Evolutionary conservation across 2,329 filamentous ascomycete species (phyloP).

Genomic region (Nemania diffusa): DNA sequence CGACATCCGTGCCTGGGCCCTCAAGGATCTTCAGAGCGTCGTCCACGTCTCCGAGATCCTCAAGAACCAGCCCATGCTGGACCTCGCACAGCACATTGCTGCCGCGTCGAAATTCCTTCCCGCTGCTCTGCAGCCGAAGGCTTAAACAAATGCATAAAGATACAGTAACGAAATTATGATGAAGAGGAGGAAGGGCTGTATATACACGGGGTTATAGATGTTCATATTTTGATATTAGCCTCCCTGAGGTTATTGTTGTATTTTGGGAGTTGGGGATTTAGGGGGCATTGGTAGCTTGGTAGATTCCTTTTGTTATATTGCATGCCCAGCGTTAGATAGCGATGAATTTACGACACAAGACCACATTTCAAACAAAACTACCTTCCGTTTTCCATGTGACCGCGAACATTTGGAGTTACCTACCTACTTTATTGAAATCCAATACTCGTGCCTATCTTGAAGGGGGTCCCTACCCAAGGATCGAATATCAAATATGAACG

Average conservation of each 20-base stretch:
- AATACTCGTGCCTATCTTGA: too few relatives aligned
- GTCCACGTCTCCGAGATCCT: conserved; percentile 45
- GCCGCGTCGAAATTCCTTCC: conserved; percentile 44
- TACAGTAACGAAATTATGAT: neutral
- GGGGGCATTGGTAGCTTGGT: neutral
- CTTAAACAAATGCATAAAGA: conserved; percentile 20
- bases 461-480: too few relatives aligned
- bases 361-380: conserved; percentile 36
- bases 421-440: neutral
- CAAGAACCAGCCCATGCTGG: conserved; percentile 43
- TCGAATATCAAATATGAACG: too few relatives aligned
- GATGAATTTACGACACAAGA: conserved; percentile 35
- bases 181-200: neutral
- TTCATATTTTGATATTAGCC: conserved; percentile 11
- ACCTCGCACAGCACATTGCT: conserved; percentile 43
- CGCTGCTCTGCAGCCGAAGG: conserved; percentile 38
- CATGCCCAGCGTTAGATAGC: conserved; percentile 34
- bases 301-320: conserved; percentile 24
- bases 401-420: neutral
- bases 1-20: conserved; percentile 44
- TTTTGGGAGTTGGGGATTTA: neutral
- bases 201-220: conserved; percentile 14
- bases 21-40: conserved; percentile 44
- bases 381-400: neutral
- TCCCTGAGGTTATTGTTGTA: neutral